phyloP scores from a whole-genome alignment of 306 rosid genomes.

The Acacia melanoxylon region DNA sequence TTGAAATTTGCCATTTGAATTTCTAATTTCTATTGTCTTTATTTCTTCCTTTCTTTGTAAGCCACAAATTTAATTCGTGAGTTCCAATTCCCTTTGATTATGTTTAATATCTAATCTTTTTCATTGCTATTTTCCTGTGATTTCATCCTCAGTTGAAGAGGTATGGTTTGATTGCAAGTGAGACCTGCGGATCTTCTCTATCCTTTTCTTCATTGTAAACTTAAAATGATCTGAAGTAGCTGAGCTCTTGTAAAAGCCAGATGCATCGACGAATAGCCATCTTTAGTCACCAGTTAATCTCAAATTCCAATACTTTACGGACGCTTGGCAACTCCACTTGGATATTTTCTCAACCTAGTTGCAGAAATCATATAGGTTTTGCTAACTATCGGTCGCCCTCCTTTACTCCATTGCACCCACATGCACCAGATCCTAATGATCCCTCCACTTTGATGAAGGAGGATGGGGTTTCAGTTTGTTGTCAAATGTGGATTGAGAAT shows the following conservation, averaged over 20 bases:
- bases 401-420: conserved; percentile 43
- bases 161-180: background rate
- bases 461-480: conserved; percentile 70
- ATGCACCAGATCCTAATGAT: conserved; percentile 61
- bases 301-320: conserved; percentile 25
- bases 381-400: conserved; percentile 33
- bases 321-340: conserved; percentile 21
- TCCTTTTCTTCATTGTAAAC: background rate
- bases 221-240: conserved; percentile 41
- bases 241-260: background rate
- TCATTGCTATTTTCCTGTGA: background rate
- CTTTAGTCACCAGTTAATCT: conserved; percentile 44
- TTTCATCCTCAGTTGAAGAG: background rate
- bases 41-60: background rate
- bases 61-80: background rate
- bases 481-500: conserved; percentile 81
- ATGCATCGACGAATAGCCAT: conserved; percentile 66
- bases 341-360: conserved; percentile 29
- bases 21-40: background rate
- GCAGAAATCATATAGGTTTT: conserved; percentile 25
- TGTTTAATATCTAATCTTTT: background rate
- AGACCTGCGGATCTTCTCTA: background rate
- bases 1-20: background rate
- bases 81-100: background rate
- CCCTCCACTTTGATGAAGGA: conserved; percentile 67